Conservation (phyloP, 169 alveolate genomes). For the Plasmodium sp. region DNA sequence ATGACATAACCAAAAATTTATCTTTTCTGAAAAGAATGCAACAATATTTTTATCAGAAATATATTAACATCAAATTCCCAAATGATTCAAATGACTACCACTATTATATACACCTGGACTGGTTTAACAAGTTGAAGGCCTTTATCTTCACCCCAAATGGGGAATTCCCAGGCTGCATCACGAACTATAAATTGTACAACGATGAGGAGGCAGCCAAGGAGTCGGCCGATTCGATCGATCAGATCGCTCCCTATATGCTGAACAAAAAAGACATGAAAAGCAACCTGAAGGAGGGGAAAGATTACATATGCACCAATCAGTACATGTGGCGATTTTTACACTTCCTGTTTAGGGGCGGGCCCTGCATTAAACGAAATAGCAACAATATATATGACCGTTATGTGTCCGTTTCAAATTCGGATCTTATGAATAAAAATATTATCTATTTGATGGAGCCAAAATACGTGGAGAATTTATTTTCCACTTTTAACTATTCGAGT, state of each 20-base stretch:
- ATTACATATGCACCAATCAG: constrained; percentile 59
- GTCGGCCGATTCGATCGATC: not conserved
- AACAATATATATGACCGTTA: constrained; percentile 41
- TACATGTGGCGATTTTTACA: constrained; percentile 65
- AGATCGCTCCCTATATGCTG: not conserved
- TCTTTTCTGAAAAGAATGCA: constrained; percentile 51
- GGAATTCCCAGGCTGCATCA: constrained; percentile 21
- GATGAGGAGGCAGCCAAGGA: not conserved
- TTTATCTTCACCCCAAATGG: constrained; percentile 22
- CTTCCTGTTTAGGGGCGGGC: constrained; percentile 39
- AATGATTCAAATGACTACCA: constrained; percentile 24
- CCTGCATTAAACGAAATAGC: constrained; percentile 48
- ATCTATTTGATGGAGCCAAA: constrained; percentile 31
- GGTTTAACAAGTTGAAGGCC: constrained; percentile 47
- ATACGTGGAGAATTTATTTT: constrained; percentile 43
- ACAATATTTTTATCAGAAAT: constrained; percentile 51
- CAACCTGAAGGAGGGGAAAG: constrained; percentile 56
- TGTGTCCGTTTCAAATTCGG: constrained; percentile 34
- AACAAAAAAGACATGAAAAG: constrained; percentile 36
- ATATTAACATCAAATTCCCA: constrained; percentile 56
- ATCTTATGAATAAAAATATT: constrained; percentile 41
- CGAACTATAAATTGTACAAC: constrained; percentile 42
- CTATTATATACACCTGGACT: constrained; percentile 27
- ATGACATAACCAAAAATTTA: constrained; percentile 30
- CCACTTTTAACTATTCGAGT: constrained; percentile 23